Evolutionary conservation across 176 grass and related monocot species (phyloP).

Genomic region (Carex kokanica): DNA sequence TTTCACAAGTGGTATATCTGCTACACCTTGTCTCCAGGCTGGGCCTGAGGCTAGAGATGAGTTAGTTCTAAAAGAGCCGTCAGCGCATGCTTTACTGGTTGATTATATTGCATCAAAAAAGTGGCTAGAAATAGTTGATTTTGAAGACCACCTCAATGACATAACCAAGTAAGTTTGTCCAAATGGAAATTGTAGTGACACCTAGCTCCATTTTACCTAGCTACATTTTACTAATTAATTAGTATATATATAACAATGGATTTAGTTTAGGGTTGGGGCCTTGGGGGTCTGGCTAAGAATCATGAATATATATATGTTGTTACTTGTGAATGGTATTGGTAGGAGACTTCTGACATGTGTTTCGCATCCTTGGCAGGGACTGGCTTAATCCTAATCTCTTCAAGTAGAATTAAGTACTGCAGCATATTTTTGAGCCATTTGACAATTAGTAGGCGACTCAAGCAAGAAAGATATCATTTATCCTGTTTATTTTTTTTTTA

Average conservation of each 20-base stretch:
- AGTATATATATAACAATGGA: neutral
- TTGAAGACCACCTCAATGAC: slow-evolving; percentile 95
- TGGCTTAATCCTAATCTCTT: slow-evolving; percentile 77
- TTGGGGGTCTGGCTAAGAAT: too few species aligned
- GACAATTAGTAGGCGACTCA: slow-evolving; percentile 7
- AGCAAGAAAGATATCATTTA: neutral
- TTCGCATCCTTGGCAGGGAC: slow-evolving; percentile 54
- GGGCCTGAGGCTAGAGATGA: slow-evolving; percentile 71
- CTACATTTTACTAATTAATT: too few species aligned
- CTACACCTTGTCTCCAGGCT: slow-evolving; percentile 68
- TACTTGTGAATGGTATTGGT: neutral
- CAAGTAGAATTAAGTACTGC: slow-evolving; percentile 40
- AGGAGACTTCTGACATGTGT: slow-evolving; percentile 1
- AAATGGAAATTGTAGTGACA: neutral
- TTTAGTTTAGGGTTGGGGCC: neutral
- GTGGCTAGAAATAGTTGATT: slow-evolving; percentile 91
- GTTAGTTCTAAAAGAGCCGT: slow-evolving; percentile 76
- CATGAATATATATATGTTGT: neutral
- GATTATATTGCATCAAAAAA: slow-evolving; percentile 80
- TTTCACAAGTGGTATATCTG: slow-evolving; percentile 90
- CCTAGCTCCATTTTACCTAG: too few species aligned
- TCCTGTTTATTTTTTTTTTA: too few species aligned
- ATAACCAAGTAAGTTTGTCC: slow-evolving; percentile 78
- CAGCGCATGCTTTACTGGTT: slow-evolving; percentile 63
- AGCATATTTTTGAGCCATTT: slow-evolving; percentile 25